phyloP scores from a whole-genome alignment of 306 rosid species.

The Cyclanthera cordifolia region DNA sequence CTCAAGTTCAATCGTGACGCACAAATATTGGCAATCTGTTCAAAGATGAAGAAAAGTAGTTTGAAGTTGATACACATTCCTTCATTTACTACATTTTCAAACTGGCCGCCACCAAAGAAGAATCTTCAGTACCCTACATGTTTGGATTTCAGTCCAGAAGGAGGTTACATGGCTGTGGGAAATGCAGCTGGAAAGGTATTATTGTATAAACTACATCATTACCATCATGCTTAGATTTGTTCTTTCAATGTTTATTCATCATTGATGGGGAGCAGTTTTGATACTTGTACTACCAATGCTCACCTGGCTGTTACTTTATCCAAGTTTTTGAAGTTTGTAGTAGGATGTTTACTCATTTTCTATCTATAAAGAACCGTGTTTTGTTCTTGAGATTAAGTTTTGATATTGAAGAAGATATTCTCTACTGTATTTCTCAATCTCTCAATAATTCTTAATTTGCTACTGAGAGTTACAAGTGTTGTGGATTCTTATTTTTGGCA shows the following conservation, averaged over 20 bases:
- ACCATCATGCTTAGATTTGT: slow-evolving; percentile 13
- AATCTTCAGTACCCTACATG: slow-evolving; percentile 49
- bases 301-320: slow-evolving; percentile 3
- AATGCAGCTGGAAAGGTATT: slow-evolving; percentile 62
- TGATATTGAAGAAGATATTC: background rate
- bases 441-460: background rate
- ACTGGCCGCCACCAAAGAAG: slow-evolving; percentile 53
- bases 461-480: background rate
- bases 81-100: slow-evolving; percentile 59
- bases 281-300: background rate
- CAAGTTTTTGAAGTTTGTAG: background rate
- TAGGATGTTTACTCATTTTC: background rate
- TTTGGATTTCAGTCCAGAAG: slow-evolving; percentile 79
- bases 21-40: slow-evolving; percentile 55
- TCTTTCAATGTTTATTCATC: background rate
- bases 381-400: background rate
- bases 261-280: background rate
- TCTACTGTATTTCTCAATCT: background rate
- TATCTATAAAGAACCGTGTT: background rate
- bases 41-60: slow-evolving; percentile 57
- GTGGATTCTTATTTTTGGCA: background rate
- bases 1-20: slow-evolving; percentile 47
- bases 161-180: slow-evolving; percentile 85
- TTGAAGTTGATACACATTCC: slow-evolving; percentile 64
- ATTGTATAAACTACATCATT: slow-evolving; percentile 44